These are phyloP conservation scores for Neolentinus lepideus DNA, from an alignment of 1,284 basidiomycete genomes.

Conservation along the genomic window DNA sequence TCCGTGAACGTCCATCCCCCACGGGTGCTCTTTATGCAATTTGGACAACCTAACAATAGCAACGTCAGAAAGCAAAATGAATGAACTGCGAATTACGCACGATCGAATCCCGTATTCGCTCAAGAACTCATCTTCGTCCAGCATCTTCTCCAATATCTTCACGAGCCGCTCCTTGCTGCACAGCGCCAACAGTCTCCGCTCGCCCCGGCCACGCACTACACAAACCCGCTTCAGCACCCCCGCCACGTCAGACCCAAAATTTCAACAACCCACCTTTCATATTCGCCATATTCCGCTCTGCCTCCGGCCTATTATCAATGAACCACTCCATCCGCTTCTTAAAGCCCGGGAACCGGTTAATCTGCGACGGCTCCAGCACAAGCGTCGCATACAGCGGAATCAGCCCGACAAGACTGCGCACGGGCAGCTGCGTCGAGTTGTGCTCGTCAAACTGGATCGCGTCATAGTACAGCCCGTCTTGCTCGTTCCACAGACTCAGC, in stretches of 20 bases:
- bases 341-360: constrained; percentile 94
- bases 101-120: constrained; percentile 94
- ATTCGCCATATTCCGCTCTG: constrained; percentile 92
- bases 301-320: constrained; percentile 85
- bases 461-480: constrained; percentile 98
- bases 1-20: constrained; percentile 91
- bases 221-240: constrained; percentile 7
- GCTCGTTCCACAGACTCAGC: constrained; percentile 88
- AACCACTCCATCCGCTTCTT: constrained; percentile 99
- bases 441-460: constrained; percentile 88
- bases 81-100: constrained; percentile 36
- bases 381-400: constrained; percentile 95
- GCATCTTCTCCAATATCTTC: constrained; percentile 90
- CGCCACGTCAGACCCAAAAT: neutral
- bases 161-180: constrained; percentile 88
- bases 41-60: constrained; percentile 63
- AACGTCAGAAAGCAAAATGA: constrained; percentile 5
- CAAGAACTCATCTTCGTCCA: constrained; percentile 94
- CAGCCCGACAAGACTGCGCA: constrained; percentile 90
- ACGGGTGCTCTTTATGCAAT: constrained; percentile 87
- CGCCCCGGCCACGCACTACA: constrained; percentile 71
- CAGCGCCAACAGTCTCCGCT: constrained; percentile 85
- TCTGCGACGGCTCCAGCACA: constrained; percentile 83
- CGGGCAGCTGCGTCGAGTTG: constrained; percentile 84
- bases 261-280: constrained; percentile 62